These are phyloP conservation scores for Dianthus caryophyllus DNA, from an alignment of 148 eudicot species.

Conservation along the genomic window DNA sequence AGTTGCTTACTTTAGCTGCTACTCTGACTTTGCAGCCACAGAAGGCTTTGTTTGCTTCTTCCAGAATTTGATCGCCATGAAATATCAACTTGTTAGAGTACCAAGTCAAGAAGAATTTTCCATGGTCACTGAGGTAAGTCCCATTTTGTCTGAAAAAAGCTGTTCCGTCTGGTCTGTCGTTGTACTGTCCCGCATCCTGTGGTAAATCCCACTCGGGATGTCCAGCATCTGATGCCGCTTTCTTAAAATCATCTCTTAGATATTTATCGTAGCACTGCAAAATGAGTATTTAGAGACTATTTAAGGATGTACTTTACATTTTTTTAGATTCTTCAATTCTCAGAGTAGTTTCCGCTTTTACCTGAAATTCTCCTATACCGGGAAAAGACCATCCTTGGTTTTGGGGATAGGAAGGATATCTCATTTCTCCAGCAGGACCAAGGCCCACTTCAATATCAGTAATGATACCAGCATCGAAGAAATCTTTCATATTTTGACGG, in stretches of 20 bases:
- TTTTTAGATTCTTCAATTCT: too few relatives aligned
- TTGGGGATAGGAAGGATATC: conserved; percentile 75
- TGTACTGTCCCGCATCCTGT: conserved; percentile 67
- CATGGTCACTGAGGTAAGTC: conserved; percentile 52
- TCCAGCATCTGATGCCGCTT: conserved; percentile 54
- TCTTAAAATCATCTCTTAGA: conserved; percentile 57
- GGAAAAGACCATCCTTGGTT: conserved; percentile 73
- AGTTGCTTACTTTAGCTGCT: conserved; percentile 54
- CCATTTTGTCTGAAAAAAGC: conserved; percentile 57
- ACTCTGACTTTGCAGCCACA: conserved; percentile 61
- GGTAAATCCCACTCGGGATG: conserved; percentile 70
- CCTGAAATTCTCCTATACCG: conserved; percentile 93
- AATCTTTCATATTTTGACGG: conserved; percentile 62
- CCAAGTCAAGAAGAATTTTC: conserved; percentile 85
- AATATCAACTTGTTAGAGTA: conserved; percentile 67
- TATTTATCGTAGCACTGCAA: conserved; percentile 89
- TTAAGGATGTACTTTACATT: too few relatives aligned
- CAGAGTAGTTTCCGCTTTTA: conserved; percentile 14
- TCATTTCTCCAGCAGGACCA: conserved; percentile 84
- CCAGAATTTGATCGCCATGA: conserved; percentile 84
- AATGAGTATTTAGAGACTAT: not conserved
- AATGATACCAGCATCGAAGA: conserved; percentile 47
- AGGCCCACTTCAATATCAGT: conserved; percentile 86
- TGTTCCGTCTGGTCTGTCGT: conserved; percentile 56
- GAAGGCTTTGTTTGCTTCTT: conserved; percentile 74